Evolutionary conservation across 805 yeast genomes (phyloP).

Genomic region (Tetrapisispora arboricola): DNA sequence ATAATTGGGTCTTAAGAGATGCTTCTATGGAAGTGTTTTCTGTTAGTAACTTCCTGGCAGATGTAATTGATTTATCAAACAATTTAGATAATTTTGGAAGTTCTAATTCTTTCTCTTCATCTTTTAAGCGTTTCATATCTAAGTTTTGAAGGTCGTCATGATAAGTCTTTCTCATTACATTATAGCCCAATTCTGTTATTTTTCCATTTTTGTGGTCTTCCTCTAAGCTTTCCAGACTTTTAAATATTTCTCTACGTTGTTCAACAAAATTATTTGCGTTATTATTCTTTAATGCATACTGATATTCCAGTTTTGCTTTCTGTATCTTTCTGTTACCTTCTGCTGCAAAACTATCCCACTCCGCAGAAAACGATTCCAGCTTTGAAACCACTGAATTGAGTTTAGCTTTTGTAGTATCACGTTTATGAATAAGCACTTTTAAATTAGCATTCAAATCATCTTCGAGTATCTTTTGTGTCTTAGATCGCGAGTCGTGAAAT

Average conservation of each 20-base stretch:
- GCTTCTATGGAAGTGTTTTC: conserved; percentile 15
- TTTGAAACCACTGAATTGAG: conserved; percentile 11
- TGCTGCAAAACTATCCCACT: conserved; percentile 8
- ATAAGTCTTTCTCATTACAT: conserved; percentile 6
- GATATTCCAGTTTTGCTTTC: conserved; percentile 12
- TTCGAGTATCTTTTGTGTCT: conserved; percentile 11
- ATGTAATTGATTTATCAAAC: conserved; percentile 14
- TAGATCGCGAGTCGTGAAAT: conserved; percentile 3
- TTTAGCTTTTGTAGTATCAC: conserved; percentile 14
- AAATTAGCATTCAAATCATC: conserved; percentile 10
- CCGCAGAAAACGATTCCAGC: conserved; percentile 3
- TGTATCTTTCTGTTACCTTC: conserved; percentile 12
- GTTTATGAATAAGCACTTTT: conserved; percentile 7
- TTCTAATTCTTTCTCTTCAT: not conserved
- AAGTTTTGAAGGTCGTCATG: conserved; percentile 6
- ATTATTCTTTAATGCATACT: conserved; percentile 12
- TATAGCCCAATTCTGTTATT: conserved; percentile 7
- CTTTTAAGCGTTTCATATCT: not conserved
- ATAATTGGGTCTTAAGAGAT: conserved; percentile 11
- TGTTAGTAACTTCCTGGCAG: conserved; percentile 13
- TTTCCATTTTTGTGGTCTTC: conserved; percentile 8
- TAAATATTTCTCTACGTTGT: conserved; percentile 12
- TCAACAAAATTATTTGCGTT: conserved; percentile 7
- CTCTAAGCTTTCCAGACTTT: conserved; percentile 12
- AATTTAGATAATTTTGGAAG: not conserved